phyloP scores from a whole-genome alignment of 2,329 filamentous ascomycete species.

The Tolypocladium tropicale region DNA sequence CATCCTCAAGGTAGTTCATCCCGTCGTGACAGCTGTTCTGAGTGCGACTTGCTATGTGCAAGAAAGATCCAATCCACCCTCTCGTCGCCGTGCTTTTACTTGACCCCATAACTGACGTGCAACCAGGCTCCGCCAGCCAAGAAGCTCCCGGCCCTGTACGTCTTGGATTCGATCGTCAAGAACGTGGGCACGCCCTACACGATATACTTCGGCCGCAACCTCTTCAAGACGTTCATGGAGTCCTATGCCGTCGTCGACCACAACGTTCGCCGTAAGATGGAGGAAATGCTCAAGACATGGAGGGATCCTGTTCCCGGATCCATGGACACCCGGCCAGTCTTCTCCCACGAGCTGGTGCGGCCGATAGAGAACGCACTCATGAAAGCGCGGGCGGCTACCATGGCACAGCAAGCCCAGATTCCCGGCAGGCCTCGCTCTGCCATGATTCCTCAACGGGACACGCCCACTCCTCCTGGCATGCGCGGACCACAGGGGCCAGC shows the following conservation, averaged over 20 bases:
- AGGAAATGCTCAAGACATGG: slow-evolving; percentile 97
- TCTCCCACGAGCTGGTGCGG: slow-evolving; percentile 73
- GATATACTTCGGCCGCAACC: slow-evolving; percentile 81
- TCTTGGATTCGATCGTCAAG: slow-evolving; percentile 96
- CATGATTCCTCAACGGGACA: slow-evolving; percentile 54
- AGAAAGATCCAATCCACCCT: not conserved
- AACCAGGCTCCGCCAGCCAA: slow-evolving; percentile 71
- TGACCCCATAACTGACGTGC: slow-evolving; percentile 25
- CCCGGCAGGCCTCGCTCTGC: slow-evolving; percentile 36
- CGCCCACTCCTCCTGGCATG: slow-evolving; percentile 59
- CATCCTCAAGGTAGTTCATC: slow-evolving; percentile 74
- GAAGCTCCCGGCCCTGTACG: slow-evolving; percentile 92
- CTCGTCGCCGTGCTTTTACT: not conserved
- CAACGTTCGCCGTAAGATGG: slow-evolving; percentile 77
- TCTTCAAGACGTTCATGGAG: slow-evolving; percentile 94
- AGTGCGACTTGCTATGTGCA: not conserved
- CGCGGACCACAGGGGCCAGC: slow-evolving; percentile 14
- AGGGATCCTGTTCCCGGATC: slow-evolving; percentile 94
- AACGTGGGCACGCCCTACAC: slow-evolving; percentile 98
- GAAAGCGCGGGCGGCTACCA: slow-evolving; percentile 57
- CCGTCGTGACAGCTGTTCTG: not conserved
- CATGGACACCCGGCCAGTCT: slow-evolving; percentile 85
- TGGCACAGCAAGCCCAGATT: slow-evolving; percentile 42
- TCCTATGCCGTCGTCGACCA: slow-evolving; percentile 84
- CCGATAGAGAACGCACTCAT: slow-evolving; percentile 92